phyloP scores from a whole-genome alignment of 257 asterid species.

The Thymus quinquecostatus region DNA sequence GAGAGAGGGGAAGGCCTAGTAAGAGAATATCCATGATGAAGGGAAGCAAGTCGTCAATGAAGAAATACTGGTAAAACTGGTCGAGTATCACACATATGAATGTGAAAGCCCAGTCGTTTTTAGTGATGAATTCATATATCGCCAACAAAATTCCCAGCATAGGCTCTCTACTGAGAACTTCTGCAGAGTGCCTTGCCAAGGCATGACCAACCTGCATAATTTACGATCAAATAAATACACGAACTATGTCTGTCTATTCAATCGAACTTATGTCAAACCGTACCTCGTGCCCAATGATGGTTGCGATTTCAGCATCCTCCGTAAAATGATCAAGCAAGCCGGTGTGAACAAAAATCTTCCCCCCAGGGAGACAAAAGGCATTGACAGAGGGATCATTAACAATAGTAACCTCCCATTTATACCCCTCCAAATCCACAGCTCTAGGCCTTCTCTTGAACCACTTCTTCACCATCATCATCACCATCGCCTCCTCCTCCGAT shows the following conservation, averaged over 20 bases:
- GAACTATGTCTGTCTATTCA: no score
- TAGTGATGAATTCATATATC: neutral
- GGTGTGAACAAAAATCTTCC: constrained; percentile 95
- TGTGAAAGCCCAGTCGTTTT: constrained; percentile 15
- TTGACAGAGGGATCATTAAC: constrained; percentile 75
- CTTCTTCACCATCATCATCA: constrained; percentile 53
- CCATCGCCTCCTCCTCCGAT: constrained; percentile 65
- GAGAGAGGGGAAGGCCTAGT: constrained; percentile 84
- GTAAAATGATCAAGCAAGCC: constrained; percentile 80
- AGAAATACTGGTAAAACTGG: constrained; percentile 67
- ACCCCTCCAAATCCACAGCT: constrained; percentile 76
- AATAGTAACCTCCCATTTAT: constrained; percentile 90
- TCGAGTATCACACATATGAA: constrained; percentile 60
- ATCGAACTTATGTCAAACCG: no score
- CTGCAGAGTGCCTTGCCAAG: constrained; percentile 87
- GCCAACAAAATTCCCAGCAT: constrained; percentile 46
- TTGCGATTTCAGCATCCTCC: constrained; percentile 86
- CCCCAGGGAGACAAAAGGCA: constrained; percentile 93
- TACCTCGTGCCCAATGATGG: constrained; percentile 90
- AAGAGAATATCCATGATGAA: constrained; percentile 73
- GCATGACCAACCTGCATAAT: constrained; percentile 75
- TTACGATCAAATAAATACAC: no score
- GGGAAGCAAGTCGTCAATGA: constrained; percentile 62
- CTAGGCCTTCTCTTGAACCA: constrained; percentile 79
- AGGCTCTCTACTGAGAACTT: constrained; percentile 69